Evolutionary conservation across 331 rosid species (phyloP).

Genomic region (Acacia pycnantha): DNA sequence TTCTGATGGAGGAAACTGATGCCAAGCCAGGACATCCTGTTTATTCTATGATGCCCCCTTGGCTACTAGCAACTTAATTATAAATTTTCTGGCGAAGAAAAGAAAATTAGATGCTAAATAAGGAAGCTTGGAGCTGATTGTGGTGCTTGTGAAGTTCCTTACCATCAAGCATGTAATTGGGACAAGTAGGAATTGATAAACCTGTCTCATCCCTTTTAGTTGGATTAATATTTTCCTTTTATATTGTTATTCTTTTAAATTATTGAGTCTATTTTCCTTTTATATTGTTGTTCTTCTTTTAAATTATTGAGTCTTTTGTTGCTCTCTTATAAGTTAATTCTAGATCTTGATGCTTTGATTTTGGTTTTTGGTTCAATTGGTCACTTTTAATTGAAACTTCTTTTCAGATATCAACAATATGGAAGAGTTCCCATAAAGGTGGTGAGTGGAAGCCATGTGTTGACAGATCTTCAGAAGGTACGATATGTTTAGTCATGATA

Average conservation of each 20-base stretch:
- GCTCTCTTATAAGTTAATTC: constrained; percentile 4
- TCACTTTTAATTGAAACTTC: constrained; percentile 34
- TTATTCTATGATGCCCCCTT: not conserved
- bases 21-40: not conserved
- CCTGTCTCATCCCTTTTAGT: not conserved
- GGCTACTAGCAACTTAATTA: not conserved
- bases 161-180: not conserved
- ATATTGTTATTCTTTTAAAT: not conserved
- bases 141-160: not conserved
- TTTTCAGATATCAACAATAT: constrained; percentile 75
- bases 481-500: not conserved
- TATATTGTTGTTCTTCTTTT: constrained; percentile 14
- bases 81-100: not conserved
- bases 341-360: constrained; percentile 6
- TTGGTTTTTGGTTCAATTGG: not conserved
- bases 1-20: not conserved
- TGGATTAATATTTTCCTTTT: not conserved
- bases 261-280: not conserved
- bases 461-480: constrained; percentile 27
- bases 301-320: constrained; percentile 17
- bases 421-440: too few species aligned
- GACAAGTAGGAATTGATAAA: not conserved
- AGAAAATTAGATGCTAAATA: not conserved
- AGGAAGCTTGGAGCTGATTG: constrained; percentile 1
- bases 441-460: too few species aligned